Evolutionary conservation across 768 basidiomycete genomes (phyloP).

Genomic region (Lyophyllum shimeji): DNA sequence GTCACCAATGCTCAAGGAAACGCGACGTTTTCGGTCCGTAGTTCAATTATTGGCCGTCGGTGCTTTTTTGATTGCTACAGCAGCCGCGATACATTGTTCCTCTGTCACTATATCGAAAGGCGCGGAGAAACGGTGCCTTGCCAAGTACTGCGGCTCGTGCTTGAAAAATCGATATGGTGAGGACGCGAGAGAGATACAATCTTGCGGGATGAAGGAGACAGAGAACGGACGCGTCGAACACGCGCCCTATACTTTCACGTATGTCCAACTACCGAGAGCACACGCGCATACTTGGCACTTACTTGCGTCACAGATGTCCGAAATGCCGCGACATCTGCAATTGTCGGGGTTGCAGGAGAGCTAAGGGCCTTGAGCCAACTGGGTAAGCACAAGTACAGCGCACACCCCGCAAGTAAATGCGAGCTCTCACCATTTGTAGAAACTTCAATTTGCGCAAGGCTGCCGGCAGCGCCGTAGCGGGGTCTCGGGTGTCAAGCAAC

Average conservation of each 20-base stretch:
- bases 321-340: conserved; percentile 67
- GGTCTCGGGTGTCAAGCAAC: not conserved
- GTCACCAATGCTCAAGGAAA: conserved; percentile 73
- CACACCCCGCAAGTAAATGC: not conserved
- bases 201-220: conserved; percentile 18
- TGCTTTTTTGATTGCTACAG: not conserved
- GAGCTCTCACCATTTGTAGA: not conserved
- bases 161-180: conserved; percentile 68
- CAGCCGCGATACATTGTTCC: conserved; percentile 36
- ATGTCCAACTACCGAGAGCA: conserved; percentile 2
- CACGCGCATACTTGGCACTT: not conserved
- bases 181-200: conserved; percentile 44
- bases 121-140: conserved; percentile 44
- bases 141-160: conserved; percentile 65
- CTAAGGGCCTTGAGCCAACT: conserved; percentile 56
- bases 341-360: conserved; percentile 64
- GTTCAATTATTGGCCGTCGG: not conserved
- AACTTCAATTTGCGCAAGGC: not conserved
- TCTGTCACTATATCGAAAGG: conserved; percentile 17
- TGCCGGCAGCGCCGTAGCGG: not conserved
- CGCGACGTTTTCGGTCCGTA: conserved; percentile 49
- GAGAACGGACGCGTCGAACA: conserved; percentile 14
- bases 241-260: conserved; percentile 53
- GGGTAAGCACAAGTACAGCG: conserved; percentile 40
- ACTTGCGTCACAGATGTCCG: conserved; percentile 53